phyloP scores from a whole-genome alignment of 2,329 filamentous ascomycete species.

The Fusarium sulawesiense region DNA sequence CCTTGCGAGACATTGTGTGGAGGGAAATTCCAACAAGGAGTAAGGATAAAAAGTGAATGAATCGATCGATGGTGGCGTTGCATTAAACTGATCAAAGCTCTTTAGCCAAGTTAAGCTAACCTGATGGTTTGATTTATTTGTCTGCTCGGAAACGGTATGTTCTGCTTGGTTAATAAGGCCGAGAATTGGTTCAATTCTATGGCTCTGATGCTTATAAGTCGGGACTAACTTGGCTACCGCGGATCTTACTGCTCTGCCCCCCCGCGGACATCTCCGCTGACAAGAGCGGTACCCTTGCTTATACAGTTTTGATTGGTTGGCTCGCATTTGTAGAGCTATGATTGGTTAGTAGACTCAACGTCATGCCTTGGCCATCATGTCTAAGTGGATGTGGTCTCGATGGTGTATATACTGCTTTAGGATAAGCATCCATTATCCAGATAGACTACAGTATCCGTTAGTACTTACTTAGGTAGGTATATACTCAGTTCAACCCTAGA shows the following conservation, averaged over 20 bases:
- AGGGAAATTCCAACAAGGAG: background rate
- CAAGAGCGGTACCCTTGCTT: background rate
- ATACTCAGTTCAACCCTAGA: too few relatives aligned
- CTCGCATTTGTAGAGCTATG: conserved; percentile 34
- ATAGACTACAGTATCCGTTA: background rate
- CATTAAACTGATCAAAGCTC: background rate
- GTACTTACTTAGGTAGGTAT: background rate
- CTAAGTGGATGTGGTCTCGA: background rate
- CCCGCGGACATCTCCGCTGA: conserved; percentile 23
- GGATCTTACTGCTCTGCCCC: conserved; percentile 14
- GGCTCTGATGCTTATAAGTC: conserved; percentile 22
- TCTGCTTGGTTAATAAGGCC: conserved; percentile 31
- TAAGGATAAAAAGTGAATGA: background rate
- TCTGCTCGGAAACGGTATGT: conserved; percentile 35
- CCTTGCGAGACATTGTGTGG: conserved; percentile 20
- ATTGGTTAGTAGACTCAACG: conserved; percentile 23
- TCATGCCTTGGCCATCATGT: background rate
- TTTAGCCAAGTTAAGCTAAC: background rate
- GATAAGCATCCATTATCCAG: background rate
- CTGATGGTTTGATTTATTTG: conserved; percentile 16
- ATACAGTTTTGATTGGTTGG: conserved; percentile 26
- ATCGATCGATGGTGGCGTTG: background rate
- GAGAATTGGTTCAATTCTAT: background rate
- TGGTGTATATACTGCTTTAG: background rate
- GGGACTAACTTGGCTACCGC: background rate